Conservation (phyloP, 2,329 filamentous ascomycete species). For the Onygenales sp. region DNA sequence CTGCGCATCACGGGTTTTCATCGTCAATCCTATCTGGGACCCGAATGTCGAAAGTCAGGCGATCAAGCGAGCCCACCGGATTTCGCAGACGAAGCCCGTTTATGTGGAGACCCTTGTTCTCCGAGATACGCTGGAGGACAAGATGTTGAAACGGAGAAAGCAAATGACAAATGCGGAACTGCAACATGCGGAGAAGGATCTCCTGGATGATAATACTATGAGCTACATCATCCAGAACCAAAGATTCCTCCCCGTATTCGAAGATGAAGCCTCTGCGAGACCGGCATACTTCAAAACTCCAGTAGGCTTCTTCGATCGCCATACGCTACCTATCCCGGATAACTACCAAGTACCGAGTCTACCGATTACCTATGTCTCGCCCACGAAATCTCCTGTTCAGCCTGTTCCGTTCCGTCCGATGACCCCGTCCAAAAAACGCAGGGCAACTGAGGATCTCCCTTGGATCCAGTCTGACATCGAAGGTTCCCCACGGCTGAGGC, state of each 20-base stretch:
- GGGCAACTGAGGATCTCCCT: neutral
- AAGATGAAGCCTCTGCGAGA: slow-evolving; percentile 19
- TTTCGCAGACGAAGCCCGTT: slow-evolving; percentile 71
- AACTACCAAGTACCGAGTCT: slow-evolving; percentile 8
- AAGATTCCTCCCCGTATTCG: slow-evolving; percentile 34
- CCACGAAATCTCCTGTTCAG: neutral
- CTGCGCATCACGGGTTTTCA: slow-evolving; percentile 75
- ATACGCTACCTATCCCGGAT: slow-evolving; percentile 27
- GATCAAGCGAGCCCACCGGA: slow-evolving; percentile 79
- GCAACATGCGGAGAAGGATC: slow-evolving; percentile 45
- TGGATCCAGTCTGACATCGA: slow-evolving; percentile 2
- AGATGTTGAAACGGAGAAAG: slow-evolving; percentile 63
- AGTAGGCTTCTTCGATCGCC: slow-evolving; percentile 29
- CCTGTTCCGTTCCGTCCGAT: neutral
- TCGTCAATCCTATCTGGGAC: slow-evolving; percentile 79
- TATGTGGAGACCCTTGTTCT: slow-evolving; percentile 80
- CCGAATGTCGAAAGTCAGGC: slow-evolving; percentile 81
- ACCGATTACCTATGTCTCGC: neutral
- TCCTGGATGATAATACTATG: slow-evolving; percentile 52
- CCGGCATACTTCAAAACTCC: slow-evolving; percentile 21
- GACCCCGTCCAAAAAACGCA: slow-evolving; percentile 12
- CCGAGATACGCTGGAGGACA: slow-evolving; percentile 71
- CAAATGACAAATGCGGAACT: slow-evolving; percentile 60
- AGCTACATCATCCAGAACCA: slow-evolving; percentile 50
- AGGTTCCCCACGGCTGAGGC: neutral